A percentile compares a stretch with the other conserved stretches of the same genome.
Evolutionary conservation across 176 grass and related monocot genomes (phyloP).

Genomic region (Saccharum officinarum): DNA sequence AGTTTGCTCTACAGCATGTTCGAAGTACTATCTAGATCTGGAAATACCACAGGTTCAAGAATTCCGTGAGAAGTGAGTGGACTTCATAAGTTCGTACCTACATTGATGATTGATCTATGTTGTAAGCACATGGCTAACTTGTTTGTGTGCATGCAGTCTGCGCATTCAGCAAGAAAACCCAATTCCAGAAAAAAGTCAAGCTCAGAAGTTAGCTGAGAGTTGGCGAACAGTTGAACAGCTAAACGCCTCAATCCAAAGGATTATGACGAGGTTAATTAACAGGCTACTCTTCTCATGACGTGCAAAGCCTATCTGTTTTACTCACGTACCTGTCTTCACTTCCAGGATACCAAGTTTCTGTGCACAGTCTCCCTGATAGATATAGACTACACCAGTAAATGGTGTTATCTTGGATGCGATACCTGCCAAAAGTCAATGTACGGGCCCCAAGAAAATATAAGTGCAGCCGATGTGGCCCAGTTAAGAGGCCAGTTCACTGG

Average conservation of each 20-base stretch:
- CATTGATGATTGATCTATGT: neutral
- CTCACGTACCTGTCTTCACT: neutral
- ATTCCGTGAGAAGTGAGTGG: slow-evolving; percentile 23
- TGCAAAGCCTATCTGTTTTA: slow-evolving; percentile 9
- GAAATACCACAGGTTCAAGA: slow-evolving; percentile 28
- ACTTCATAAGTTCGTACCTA: neutral
- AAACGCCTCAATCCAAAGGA: slow-evolving; percentile 1
- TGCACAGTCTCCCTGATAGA: neutral
- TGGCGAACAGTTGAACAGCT: slow-evolving; percentile 24
- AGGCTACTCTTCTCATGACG: neutral
- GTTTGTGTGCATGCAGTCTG: neutral
- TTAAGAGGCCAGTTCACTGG: slow-evolving; percentile 24
- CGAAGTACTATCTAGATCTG: slow-evolving; percentile 32
- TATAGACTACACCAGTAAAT: neutral
- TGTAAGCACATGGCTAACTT: slow-evolving; percentile 10
- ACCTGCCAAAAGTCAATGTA: slow-evolving; percentile 13
- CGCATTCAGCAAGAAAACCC: slow-evolving; percentile 20
- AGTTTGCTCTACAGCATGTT: slow-evolving; percentile 23
- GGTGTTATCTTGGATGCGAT: slow-evolving; percentile 24
- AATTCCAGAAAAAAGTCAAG: neutral
- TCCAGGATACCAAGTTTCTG: neutral
- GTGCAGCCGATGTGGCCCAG: slow-evolving; percentile 7
- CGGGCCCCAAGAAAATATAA: neutral
- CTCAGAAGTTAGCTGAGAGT: slow-evolving; percentile 24
- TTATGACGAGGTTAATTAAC: slow-evolving; percentile 2